Percentiles rank a stretch among this genome's conserved stretches.
These are phyloP conservation scores for Amanita fuliginea DNA, from an alignment of 768 basidiomycete species.

Conservation along the genomic window DNA sequence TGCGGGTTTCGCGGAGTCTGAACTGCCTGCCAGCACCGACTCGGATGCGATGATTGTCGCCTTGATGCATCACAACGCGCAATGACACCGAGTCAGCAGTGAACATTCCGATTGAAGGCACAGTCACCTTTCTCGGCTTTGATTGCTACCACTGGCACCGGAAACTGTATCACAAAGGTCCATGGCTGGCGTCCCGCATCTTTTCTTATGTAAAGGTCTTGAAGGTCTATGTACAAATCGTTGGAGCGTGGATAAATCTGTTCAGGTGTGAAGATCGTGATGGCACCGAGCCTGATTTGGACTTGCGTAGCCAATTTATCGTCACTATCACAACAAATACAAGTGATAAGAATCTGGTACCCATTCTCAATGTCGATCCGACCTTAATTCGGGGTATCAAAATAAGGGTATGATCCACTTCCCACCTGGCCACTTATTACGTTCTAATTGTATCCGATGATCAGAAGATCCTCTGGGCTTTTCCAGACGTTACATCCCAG, in stretches of 20 bases:
- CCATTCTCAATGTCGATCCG: conserved; percentile 1
- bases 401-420: neutral
- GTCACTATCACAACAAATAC: neutral
- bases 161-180: too few species aligned
- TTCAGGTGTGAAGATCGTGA: neutral
- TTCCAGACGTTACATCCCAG: too few species aligned
- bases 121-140: too few species aligned
- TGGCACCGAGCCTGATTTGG: neutral
- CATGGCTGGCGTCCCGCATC: too few species aligned
- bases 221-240: too few species aligned
- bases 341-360: neutral
- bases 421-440: neutral
- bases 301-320: neutral
- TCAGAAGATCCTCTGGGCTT: neutral
- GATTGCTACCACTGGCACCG: too few species aligned
- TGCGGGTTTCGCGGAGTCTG: neutral
- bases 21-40: neutral
- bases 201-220: too few species aligned
- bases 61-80: neutral
- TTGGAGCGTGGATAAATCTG: too few species aligned
- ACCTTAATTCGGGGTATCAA: neutral
- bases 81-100: too few species aligned
- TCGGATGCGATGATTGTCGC: neutral
- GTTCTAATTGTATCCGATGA: neutral
- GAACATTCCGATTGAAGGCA: too few species aligned